Base-by-base conservation (phyloP, 257 asterid genomes). In the Plectranthus barbatus region DNA sequence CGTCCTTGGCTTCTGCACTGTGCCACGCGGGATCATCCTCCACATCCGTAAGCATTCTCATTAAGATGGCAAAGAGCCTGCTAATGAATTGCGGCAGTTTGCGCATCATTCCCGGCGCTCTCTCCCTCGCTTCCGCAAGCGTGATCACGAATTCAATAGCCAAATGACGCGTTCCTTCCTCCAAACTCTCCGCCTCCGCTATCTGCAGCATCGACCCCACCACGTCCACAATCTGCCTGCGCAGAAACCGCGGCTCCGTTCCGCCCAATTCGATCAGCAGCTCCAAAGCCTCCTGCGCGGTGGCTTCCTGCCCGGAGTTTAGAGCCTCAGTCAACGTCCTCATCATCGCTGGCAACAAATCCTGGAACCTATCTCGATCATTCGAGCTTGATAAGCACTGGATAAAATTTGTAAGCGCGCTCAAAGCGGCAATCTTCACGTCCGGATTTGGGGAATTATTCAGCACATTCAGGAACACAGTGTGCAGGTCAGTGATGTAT, bases 81-180 rank as follows among this genome's bases (percentile, higher is more conserved):
- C 80, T 84, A 67, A 91, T 84, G 59, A 88, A 91, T 60, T 88
- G 98, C 0, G 98, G 96, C 82, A 91, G 50, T 74, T 91, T 91
- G 75, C 98, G 86, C 98, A 91, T 84, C 98, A 91, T 88, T 66
- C 98, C 98, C 0, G 98, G 98, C 0, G 98, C 95, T 67, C 96
- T 79, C 67, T 91, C 98, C 68, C 98, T 81, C 0, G 96, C 96
- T 72, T 91, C 98, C 0, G 98, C 91, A 62, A 91, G 68, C 5
- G 98, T 91, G 45, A 91, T 84, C 21, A 91, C 98, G 24, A 91
- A 91, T 68, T 88, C 98, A 57, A 91, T 75, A 0, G 96, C 98
- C 82, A 91, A 71, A 77, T 91, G 98, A 26, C 91, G 71, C 0
- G 98, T 91, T 21, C 96, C 96, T 56, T 91, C 98, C 60, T 91